phyloP scores from a whole-genome alignment of 352 stramenopile species.

The Globisporangium polare region DNA sequence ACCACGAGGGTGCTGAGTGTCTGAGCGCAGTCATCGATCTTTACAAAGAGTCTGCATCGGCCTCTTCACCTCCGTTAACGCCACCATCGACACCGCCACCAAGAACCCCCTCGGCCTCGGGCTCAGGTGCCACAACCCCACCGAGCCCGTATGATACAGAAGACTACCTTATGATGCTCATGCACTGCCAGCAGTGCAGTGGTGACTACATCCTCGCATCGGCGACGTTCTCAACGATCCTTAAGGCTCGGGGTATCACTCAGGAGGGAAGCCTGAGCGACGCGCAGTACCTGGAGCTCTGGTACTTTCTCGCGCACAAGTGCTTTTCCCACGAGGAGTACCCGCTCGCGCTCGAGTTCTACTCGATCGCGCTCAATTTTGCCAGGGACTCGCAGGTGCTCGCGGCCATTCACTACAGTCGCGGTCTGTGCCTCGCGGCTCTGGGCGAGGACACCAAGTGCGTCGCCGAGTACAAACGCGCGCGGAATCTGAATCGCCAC shows the following conservation, averaged over 20 bases:
- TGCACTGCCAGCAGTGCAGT: slow-evolving; percentile 59
- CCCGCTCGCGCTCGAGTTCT: slow-evolving; percentile 53
- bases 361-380: slow-evolving; percentile 52
- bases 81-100: not conserved
- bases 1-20: slow-evolving; percentile 46
- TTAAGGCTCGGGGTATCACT: slow-evolving; percentile 26
- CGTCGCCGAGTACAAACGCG: slow-evolving; percentile 61
- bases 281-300: slow-evolving; percentile 53
- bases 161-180: slow-evolving; percentile 63
- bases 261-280: slow-evolving; percentile 35
- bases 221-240: slow-evolving; percentile 35
- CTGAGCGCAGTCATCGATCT: slow-evolving; percentile 38
- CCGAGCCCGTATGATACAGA: slow-evolving; percentile 26
- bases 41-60: not conserved
- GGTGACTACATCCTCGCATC: slow-evolving; percentile 55
- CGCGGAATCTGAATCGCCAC: slow-evolving; percentile 61
- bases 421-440: slow-evolving; percentile 54
- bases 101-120: not conserved
- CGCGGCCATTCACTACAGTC: slow-evolving; percentile 48
- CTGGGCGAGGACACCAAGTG: slow-evolving; percentile 46
- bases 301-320: slow-evolving; percentile 49
- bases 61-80: not conserved
- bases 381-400: slow-evolving; percentile 60
- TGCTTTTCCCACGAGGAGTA: slow-evolving; percentile 71
- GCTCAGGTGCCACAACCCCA: not conserved